These are phyloP conservation scores for Isatis tinctoria DNA, from an alignment of 345 rosid species.

Conservation along the genomic window DNA sequence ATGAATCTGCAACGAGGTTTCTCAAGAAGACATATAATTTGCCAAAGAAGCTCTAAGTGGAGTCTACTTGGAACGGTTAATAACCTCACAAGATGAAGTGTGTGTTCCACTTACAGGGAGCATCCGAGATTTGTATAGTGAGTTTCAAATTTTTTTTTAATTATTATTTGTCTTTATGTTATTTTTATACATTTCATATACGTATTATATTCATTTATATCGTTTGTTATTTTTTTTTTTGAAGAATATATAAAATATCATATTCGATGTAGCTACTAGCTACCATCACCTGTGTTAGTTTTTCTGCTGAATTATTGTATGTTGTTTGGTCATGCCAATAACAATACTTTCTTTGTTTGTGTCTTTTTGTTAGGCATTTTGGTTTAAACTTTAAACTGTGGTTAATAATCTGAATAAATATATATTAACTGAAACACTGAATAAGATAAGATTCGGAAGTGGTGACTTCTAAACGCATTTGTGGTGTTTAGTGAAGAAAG, in stretches of 20 bases:
- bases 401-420: no score
- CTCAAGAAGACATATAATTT: slow-evolving; percentile 85
- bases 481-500: no score
- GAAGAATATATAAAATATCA: background rate
- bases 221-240: slow-evolving; percentile 24
- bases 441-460: no score
- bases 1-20: slow-evolving; percentile 74
- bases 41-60: slow-evolving; percentile 62
- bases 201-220: slow-evolving; percentile 29
- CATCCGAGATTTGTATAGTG: slow-evolving; percentile 34
- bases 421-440: no score
- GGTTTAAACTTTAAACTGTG: no score
- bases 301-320: background rate
- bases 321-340: background rate
- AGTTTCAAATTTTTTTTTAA: background rate
- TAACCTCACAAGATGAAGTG: slow-evolving; percentile 24
- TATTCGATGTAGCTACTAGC: slow-evolving; percentile 20
- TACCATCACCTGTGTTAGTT: background rate
- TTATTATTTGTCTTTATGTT: background rate
- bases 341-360: background rate
- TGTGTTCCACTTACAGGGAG: slow-evolving; percentile 17
- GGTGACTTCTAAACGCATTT: no score
- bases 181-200: slow-evolving; percentile 13
- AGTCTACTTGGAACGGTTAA: background rate
- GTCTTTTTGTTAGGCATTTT: no score